A percentile compares a stretch with the other conserved stretches of the same genome.
These are phyloP conservation scores for Paracorniculantispora psalliotae DNA, from an alignment of 2,329 filamentous ascomycete species.

Conservation along the genomic window DNA sequence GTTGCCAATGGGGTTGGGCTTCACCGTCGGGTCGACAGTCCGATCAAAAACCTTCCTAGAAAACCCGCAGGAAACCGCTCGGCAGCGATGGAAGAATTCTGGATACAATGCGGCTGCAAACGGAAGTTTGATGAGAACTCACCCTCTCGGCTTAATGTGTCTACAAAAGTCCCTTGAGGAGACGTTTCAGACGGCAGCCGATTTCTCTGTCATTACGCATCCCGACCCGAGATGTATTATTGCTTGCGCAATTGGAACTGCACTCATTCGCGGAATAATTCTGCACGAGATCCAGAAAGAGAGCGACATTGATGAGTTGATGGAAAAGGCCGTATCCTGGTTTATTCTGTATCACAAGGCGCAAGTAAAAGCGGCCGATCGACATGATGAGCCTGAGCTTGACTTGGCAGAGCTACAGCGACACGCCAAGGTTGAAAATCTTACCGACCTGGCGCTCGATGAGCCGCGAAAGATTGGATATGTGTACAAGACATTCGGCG, in stretches of 20 bases:
- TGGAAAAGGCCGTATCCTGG: conserved; percentile 38
- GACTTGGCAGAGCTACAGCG: conserved; percentile 30
- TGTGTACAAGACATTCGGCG: conserved; percentile 40
- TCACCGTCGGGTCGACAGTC: conserved; percentile 42
- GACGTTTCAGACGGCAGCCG: conserved; percentile 38
- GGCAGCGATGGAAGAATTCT: conserved; percentile 36
- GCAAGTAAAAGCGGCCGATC: conserved; percentile 20
- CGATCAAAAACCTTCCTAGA: conserved; percentile 32
- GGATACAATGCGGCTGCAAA: conserved; percentile 41
- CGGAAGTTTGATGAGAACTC: conserved; percentile 49
- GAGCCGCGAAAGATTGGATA: conserved; percentile 39
- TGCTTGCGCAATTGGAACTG: conserved; percentile 43
- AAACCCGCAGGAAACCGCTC: conserved; percentile 36
- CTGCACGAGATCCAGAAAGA: conserved; percentile 39
- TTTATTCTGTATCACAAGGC: conserved; percentile 21
- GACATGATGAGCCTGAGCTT: conserved; percentile 28
- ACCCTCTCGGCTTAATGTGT: conserved; percentile 43
- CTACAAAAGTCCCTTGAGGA: conserved; percentile 35
- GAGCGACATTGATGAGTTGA: conserved; percentile 34
- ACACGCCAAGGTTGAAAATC: conserved; percentile 29
- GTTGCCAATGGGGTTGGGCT: conserved; percentile 43
- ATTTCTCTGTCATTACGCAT: conserved; percentile 36
- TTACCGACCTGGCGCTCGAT: conserved; percentile 41
- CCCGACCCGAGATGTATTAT: conserved; percentile 48
- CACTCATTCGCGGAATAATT: conserved; percentile 40